These are phyloP conservation scores for Butyriboletus appendiculatus DNA, from an alignment of 1,284 basidiomycete species.

Conservation along the genomic window DNA sequence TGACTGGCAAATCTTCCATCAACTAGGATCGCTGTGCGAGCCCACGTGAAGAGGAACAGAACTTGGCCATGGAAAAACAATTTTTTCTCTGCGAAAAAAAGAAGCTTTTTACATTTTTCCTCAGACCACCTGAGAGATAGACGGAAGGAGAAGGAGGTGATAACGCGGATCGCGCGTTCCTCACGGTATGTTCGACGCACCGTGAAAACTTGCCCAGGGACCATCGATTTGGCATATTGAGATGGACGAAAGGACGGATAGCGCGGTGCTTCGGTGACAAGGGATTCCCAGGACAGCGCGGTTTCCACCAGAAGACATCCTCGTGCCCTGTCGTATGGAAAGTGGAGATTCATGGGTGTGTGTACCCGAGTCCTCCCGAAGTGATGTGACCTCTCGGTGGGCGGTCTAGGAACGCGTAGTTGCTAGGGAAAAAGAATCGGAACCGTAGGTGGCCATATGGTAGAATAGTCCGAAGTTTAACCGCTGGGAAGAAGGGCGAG, in stretches of 20 bases:
- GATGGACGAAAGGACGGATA: slow-evolving; percentile 15
- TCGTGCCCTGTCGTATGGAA: slow-evolving; percentile 22
- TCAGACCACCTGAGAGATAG: background rate
- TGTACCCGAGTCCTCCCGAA: slow-evolving; percentile 22
- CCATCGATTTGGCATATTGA: slow-evolving; percentile 18
- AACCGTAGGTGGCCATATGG: background rate
- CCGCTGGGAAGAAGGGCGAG: background rate
- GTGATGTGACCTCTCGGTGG: slow-evolving; percentile 1
- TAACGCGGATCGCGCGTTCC: slow-evolving; percentile 30
- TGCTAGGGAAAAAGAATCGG: background rate
- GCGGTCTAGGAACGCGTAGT: slow-evolving; percentile 5
- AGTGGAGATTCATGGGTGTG: slow-evolving; percentile 4
- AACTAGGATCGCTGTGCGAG: slow-evolving; percentile 10
- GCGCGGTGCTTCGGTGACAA: slow-evolving; percentile 23
- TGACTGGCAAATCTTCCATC: slow-evolving; percentile 19
- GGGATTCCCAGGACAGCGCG: slow-evolving; percentile 11
- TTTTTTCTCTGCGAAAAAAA: slow-evolving; percentile 9
- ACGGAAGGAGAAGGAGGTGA: slow-evolving; percentile 24
- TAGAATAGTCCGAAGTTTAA: background rate
- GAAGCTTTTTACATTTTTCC: slow-evolving; percentile 15
- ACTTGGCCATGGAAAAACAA: slow-evolving; percentile 10
- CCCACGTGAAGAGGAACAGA: slow-evolving; percentile 11
- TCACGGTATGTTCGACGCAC: background rate
- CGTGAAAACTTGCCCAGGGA: slow-evolving; percentile 14
- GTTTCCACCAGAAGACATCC: slow-evolving; percentile 15